Conservation (phyloP, 305 asterid genomes). For the Ajuga reptans region DNA sequence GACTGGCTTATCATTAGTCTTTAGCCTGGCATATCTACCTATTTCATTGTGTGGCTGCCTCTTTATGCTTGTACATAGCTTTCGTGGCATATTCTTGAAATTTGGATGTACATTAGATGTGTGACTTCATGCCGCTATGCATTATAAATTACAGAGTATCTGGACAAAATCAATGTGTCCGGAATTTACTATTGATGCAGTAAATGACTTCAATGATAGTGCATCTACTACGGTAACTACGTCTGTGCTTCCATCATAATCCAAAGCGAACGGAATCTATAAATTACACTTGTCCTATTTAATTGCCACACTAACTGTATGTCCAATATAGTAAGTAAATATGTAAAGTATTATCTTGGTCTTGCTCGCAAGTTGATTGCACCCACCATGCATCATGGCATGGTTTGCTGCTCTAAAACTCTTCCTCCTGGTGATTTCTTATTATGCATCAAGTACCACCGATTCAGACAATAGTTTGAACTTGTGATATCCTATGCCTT, state of each 20-base stretch:
- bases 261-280: neutral
- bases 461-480: neutral
- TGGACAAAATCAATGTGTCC: neutral
- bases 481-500: neutral
- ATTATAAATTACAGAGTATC: neutral
- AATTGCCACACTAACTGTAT: neutral
- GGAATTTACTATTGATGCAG: neutral
- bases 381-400: neutral
- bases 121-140: neutral
- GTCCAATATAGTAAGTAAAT: neutral
- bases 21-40: neutral
- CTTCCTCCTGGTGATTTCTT: neutral
- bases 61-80: neutral
- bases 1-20: neutral
- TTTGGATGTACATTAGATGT: neutral
- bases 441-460: neutral
- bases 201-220: neutral
- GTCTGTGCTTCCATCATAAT: neutral
- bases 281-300: neutral
- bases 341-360: neutral
- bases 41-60: neutral
- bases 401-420: neutral
- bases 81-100: neutral
- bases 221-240: neutral
- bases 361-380: neutral